Evolutionary conservation across 345 rosid species (phyloP).

Genomic region (Rhodamnia rubescens): DNA sequence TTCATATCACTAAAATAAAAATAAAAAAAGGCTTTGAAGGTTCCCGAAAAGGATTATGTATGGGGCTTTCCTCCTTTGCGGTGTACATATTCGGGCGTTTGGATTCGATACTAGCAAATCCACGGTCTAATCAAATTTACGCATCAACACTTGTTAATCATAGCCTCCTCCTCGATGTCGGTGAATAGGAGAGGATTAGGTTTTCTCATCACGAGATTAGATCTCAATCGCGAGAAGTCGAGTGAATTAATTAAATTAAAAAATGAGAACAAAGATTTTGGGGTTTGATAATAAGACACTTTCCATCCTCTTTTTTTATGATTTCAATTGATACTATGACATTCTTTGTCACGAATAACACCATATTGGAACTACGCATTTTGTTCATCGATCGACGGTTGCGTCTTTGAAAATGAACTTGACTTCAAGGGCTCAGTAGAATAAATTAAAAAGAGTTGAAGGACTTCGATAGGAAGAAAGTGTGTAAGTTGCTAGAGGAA

Average conservation of each 20-base stretch:
- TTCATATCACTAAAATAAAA: too few relatives aligned
- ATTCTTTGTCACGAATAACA: background rate
- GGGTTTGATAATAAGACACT: background rate
- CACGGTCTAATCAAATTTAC: background rate
- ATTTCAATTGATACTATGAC: background rate
- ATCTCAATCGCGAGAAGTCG: background rate
- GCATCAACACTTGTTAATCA: background rate
- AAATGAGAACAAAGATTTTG: background rate
- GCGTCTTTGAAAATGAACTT: too few relatives aligned
- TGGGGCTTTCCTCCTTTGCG: background rate
- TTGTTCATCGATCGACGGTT: too few relatives aligned
- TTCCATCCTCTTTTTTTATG: background rate
- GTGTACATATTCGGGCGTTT: background rate
- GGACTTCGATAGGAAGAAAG: too few relatives aligned
- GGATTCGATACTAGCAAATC: background rate
- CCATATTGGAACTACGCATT: too few relatives aligned
- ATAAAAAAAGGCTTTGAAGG: too few relatives aligned
- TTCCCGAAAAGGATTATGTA: background rate
- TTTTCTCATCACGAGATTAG: background rate
- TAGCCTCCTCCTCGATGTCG: fast-evolving
- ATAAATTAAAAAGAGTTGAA: too few relatives aligned
- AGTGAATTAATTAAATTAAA: background rate
- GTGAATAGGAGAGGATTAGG: background rate
- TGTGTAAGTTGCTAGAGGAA: too few relatives aligned
- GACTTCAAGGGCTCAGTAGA: too few relatives aligned